Base-by-base conservation (phyloP, 2,329 filamentous ascomycete genomes). In the Colletotrichum sp. region DNA sequence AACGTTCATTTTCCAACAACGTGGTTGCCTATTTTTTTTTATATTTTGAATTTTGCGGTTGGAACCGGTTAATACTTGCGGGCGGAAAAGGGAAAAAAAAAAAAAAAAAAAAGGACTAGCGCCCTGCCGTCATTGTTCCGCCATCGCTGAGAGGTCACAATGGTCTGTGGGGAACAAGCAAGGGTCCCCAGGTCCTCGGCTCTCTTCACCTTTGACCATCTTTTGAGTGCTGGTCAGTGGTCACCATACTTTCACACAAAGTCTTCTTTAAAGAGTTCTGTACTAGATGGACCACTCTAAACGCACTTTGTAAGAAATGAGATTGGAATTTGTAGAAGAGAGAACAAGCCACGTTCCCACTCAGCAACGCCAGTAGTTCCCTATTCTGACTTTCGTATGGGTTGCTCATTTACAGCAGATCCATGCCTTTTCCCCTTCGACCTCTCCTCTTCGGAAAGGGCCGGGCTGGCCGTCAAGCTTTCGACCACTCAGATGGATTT, bases 91-190 rank as follows among this genome's bases (percentile, higher is more conserved):
- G n/a, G n/a, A n/a, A n/a, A n/a, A n/a, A n/a, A n/a, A n/a, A n/a
- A n/a, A 44, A 65, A 69, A 71, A 72, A 69, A 76, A 69, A 65
- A 68, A 29, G 67, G 63, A 16, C 19, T 72, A 59, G 49, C 9
- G 55, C 49, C 30, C 52, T 52, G 32, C 57, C 32, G 44, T 72
- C 64, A 69, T 61, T 64, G 64, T 69, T 76, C 71, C 70, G 70
- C 27, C 25, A 22, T 74, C 59, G 32, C 70, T 74, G 70, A 76
- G 70, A 76, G 73, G 74, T 65, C 34, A 36, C 69, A 32, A 55
- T 22, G 8, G 59, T 19, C 36, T 64, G 74, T 76, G 74, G 74
- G 16, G 73, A 67, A 36, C 22, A 39, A 15, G 27, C 55, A 71
- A 36, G 65, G 71, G 22, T 68, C 59, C 63, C 25, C n/a, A 13